These are phyloP conservation scores for Apiospora saccharicola DNA, from an alignment of 2,329 filamentous ascomycete genomes.

Conservation along the genomic window DNA sequence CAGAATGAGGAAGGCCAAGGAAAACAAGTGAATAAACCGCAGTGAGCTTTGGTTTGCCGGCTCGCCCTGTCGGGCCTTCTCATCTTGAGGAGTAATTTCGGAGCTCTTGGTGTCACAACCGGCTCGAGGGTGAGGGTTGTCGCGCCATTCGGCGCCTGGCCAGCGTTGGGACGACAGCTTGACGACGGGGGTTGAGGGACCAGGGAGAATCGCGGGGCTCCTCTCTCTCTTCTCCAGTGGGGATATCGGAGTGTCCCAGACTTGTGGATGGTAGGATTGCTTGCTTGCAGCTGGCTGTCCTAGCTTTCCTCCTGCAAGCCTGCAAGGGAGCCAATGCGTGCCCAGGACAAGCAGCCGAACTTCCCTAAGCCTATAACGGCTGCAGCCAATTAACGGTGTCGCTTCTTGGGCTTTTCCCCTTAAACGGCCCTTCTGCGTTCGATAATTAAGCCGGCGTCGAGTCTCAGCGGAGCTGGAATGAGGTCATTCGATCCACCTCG, in stretches of 20 bases:
- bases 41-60: conserved; percentile 27
- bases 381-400: conserved; percentile 26
- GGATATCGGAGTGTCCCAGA: conserved; percentile 20
- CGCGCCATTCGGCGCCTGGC: conserved; percentile 17
- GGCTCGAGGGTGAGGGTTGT: conserved; percentile 16
- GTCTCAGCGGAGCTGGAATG: conserved; percentile 27
- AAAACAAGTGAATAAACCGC: conserved; percentile 41
- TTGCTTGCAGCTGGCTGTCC: conserved; percentile 11
- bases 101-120: conserved; percentile 24
- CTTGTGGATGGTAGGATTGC: conserved; percentile 5
- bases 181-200: conserved; percentile 16
- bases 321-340: conserved; percentile 13
- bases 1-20: conserved; percentile 39
- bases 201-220: conserved; percentile 17
- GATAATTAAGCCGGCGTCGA: conserved; percentile 26
- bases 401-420: conserved; percentile 3
- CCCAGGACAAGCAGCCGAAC: background rate
- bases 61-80: conserved; percentile 29
- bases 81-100: conserved; percentile 23
- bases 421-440: conserved; percentile 27
- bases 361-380: background rate
- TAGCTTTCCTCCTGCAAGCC: conserved; percentile 9
- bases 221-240: conserved; percentile 16
- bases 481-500: conserved; percentile 29
- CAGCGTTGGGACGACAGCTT: conserved; percentile 20